A percentile compares a stretch with the other conserved stretches of the same genome.
phyloP scores from a whole-genome alignment of 148 eudicot species.

The Nyssa sinensis region DNA sequence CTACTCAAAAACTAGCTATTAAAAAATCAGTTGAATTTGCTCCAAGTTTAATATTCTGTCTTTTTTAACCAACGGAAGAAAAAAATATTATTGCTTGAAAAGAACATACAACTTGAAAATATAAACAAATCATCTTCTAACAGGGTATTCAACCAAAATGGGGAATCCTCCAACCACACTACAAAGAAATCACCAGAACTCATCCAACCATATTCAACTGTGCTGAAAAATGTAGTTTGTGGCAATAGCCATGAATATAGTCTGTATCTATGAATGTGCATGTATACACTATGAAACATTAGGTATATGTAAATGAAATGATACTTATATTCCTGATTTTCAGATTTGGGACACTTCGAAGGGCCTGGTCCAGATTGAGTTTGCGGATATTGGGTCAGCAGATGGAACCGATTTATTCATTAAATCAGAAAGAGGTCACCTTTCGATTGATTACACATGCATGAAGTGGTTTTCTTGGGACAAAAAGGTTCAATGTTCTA shows the following conservation, averaged over 20 bases:
- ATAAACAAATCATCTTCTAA: too few species aligned
- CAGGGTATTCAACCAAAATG: too few species aligned
- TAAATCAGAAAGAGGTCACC: conserved; percentile 69
- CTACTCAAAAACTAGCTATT: not conserved
- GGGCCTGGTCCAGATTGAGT: conserved; percentile 81
- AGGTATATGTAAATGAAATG: not conserved
- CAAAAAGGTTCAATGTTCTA: conserved; percentile 51
- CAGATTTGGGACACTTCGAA: conserved; percentile 92
- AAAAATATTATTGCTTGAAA: too few species aligned
- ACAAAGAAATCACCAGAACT: too few species aligned
- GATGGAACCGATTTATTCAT: conserved; percentile 44
- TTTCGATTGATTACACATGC: conserved; percentile 92
- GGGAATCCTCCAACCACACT: too few species aligned
- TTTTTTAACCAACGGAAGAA: too few species aligned
- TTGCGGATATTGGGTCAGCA: conserved; percentile 47
- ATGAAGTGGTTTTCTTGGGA: conserved; percentile 84
- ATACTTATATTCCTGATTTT: conserved; percentile 16
- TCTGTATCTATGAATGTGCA: not conserved
- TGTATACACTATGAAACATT: not conserved
- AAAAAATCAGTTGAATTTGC: not conserved
- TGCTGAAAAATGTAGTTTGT: not conserved
- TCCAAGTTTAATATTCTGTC: not conserved
- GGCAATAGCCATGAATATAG: not conserved
- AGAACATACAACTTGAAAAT: too few species aligned
- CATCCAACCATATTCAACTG: too few species aligned